phyloP scores from a whole-genome alignment of 1,284 basidiomycete genomes.

The Leccinum angustisporum region DNA sequence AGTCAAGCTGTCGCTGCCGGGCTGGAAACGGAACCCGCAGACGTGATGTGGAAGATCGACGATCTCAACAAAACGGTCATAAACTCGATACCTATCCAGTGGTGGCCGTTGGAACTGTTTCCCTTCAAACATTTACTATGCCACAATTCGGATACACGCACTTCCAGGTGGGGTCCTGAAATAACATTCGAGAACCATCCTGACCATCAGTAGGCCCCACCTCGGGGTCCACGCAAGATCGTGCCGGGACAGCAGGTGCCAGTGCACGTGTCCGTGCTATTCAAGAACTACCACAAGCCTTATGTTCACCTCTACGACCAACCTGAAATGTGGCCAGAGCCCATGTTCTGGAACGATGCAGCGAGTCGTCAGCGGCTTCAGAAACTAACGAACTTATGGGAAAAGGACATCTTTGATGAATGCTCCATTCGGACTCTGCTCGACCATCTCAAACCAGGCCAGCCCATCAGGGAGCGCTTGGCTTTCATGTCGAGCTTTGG shows the following conservation, averaged over 20 bases:
- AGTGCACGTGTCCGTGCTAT: constrained; percentile 34
- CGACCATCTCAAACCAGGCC: constrained; percentile 17
- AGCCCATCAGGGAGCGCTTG: constrained; percentile 25
- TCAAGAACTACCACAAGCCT: constrained; percentile 33
- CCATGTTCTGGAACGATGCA: constrained; percentile 34
- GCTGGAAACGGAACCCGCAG: constrained; percentile 22
- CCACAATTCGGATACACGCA: constrained; percentile 24
- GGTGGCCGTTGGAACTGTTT: constrained; percentile 31
- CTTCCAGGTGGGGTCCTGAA: constrained; percentile 14
- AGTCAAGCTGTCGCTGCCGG: constrained; percentile 30
- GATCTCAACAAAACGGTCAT: constrained; percentile 28
- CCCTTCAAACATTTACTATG: constrained; percentile 32
- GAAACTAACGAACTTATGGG: constrained; percentile 22
- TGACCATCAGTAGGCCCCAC: constrained; percentile 27
- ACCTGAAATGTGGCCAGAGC: constrained; percentile 27
- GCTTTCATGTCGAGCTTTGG: constrained; percentile 35
- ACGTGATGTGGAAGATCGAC: constrained; percentile 32
- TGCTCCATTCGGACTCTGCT: constrained; percentile 21
- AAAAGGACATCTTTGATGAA: constrained; percentile 32
- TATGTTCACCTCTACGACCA: constrained; percentile 21
- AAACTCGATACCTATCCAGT: constrained; percentile 21
- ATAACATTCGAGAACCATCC: constrained; percentile 1
- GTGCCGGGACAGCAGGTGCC: constrained; percentile 32
- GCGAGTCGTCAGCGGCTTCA: constrained; percentile 24
- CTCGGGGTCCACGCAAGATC: constrained; percentile 24